Percentiles rank a stretch among this genome's conserved stretches.
phyloP scores from a whole-genome alignment of 441 rosid genomes.

The Croton laevigatus region DNA sequence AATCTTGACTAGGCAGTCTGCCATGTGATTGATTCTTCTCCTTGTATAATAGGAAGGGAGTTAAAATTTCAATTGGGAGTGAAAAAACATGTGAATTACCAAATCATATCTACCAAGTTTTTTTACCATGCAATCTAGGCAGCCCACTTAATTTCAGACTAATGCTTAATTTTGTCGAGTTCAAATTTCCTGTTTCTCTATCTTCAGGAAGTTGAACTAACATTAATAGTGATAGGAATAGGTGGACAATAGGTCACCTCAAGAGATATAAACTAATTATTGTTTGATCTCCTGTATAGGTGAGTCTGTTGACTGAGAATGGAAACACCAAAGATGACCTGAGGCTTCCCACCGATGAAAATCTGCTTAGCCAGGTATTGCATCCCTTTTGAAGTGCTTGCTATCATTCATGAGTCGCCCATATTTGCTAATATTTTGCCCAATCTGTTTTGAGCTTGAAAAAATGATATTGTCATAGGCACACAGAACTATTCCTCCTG shows the following conservation, averaged over 20 bases:
- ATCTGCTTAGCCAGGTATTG: constrained; percentile 57
- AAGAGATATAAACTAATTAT: background rate
- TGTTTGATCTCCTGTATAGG: constrained; percentile 35
- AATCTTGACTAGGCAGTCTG: background rate
- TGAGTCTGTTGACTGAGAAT: constrained; percentile 80
- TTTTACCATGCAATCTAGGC: background rate
- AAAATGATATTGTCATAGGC: too few relatives aligned
- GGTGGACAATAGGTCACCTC: background rate
- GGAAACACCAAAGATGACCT: constrained; percentile 91
- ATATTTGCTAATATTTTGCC: too few relatives aligned
- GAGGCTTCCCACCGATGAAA: constrained; percentile 82
- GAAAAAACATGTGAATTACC: background rate
- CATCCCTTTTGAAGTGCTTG: background rate
- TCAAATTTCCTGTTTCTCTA: background rate
- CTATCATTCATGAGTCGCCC: too few relatives aligned
- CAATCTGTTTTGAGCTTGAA: too few relatives aligned
- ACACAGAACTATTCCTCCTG: too few relatives aligned
- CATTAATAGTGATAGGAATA: background rate
- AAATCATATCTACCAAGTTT: too few relatives aligned
- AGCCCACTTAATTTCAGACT: background rate
- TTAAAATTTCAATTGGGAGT: background rate
- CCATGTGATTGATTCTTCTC: background rate
- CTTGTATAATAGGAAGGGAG: too few relatives aligned
- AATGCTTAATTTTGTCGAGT: background rate
- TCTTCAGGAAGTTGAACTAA: background rate